Conservation (phyloP, 345 rosid genomes). For the Firmiana major region DNA sequence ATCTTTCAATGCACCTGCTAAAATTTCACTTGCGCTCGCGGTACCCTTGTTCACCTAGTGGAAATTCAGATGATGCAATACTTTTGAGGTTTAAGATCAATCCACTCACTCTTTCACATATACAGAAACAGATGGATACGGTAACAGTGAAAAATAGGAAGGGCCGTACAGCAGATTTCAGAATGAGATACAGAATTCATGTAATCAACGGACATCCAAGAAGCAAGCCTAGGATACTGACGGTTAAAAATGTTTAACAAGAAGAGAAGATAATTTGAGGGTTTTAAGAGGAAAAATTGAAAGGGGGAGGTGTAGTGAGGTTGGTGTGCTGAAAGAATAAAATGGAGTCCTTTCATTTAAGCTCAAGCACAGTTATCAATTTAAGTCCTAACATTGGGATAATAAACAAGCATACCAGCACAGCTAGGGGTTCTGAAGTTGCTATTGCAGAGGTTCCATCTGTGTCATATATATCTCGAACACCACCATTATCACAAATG, state of each 20-base stretch:
- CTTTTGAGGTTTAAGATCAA: not conserved
- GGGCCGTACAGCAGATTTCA: not conserved
- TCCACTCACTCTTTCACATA: not conserved
- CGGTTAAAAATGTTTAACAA: not conserved
- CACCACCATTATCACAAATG: conserved; percentile 79
- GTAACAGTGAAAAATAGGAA: not conserved
- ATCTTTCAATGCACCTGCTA: conserved; percentile 93
- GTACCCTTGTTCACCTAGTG: conserved; percentile 93
- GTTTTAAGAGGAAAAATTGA: not conserved
- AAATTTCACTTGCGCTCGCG: conserved; percentile 95
- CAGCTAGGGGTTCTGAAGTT: conserved; percentile 77
- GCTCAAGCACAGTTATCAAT: not conserved
- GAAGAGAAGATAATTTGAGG: not conserved
- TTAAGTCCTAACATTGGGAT: not conserved
- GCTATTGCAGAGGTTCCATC: conserved; percentile 82
- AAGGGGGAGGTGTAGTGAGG: not conserved
- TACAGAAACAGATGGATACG: not conserved
- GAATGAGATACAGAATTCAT: not conserved
- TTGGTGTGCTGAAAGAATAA: not conserved
- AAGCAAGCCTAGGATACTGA: not conserved
- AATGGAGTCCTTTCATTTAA: not conserved
- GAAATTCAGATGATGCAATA: conserved; percentile 13
- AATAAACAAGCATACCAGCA: conserved; percentile 47
- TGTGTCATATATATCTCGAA: conserved; percentile 86
- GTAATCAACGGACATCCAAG: not conserved